phyloP scores from a whole-genome alignment of 148 eudicot genomes.

The Chenopodium berlandieri region DNA sequence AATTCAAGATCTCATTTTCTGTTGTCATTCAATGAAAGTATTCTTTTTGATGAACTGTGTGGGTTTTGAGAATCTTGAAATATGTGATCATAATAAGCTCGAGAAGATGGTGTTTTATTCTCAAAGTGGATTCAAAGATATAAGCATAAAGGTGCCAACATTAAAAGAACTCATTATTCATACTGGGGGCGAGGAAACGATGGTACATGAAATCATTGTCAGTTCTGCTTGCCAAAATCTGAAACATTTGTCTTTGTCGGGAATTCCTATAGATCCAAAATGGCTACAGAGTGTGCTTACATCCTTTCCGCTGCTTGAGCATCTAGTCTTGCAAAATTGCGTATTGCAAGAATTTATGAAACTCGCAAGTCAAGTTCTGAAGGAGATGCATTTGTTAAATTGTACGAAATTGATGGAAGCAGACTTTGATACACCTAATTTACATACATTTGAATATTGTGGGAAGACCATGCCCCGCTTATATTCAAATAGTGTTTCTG shows the following conservation, averaged over 20 bases:
- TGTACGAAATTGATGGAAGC: slow-evolving; percentile 12
- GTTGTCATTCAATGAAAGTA: slow-evolving; percentile 15
- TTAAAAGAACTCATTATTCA: slow-evolving; percentile 21
- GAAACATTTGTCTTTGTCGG: slow-evolving; percentile 21
- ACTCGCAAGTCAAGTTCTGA: slow-evolving; percentile 18
- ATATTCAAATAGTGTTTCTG: slow-evolving; percentile 6
- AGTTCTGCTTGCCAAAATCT: slow-evolving; percentile 17
- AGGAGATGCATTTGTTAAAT: slow-evolving; percentile 13
- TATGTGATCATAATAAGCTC: slow-evolving; percentile 23
- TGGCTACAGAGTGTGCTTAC: slow-evolving; percentile 5
- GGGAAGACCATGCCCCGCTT: slow-evolving; percentile 18
- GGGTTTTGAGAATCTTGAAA: slow-evolving; percentile 17
- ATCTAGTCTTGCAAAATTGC: slow-evolving; percentile 11
- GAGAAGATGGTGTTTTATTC: slow-evolving; percentile 20
- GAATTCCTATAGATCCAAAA: slow-evolving; percentile 11
- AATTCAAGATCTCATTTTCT: slow-evolving; percentile 15
- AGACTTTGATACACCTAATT: slow-evolving; percentile 22
- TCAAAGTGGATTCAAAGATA: not conserved
- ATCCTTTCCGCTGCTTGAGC: slow-evolving; percentile 26
- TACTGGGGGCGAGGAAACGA: not conserved
- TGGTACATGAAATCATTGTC: slow-evolving; percentile 1
- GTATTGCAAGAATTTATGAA: slow-evolving; percentile 20
- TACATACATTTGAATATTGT: slow-evolving; percentile 14
- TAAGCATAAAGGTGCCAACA: slow-evolving; percentile 11
- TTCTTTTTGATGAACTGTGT: slow-evolving; percentile 20